phyloP scores from a whole-genome alignment of 495 filamentous ascomycete genomes.

The Penicillium simplicissimum region DNA sequence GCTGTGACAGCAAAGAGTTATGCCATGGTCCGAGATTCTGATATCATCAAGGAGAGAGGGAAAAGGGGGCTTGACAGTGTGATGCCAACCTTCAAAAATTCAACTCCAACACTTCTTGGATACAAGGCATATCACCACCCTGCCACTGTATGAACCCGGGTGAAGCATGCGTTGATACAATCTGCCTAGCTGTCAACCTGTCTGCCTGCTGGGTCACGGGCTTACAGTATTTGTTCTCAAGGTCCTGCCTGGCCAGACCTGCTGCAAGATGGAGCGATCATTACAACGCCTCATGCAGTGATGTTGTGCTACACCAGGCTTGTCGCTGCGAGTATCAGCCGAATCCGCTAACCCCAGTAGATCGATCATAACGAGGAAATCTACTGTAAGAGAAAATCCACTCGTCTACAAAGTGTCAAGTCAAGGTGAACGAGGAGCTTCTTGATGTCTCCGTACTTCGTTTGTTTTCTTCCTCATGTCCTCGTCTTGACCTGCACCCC shows the following conservation, averaged over 20 bases:
- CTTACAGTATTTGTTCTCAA: too few species aligned
- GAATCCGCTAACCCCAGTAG: background rate
- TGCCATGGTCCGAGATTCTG: conserved; percentile 14
- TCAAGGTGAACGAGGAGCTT: too few species aligned
- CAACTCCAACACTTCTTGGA: background rate
- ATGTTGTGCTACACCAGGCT: background rate
- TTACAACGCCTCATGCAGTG: background rate
- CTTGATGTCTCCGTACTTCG: too few species aligned
- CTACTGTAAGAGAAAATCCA: background rate
- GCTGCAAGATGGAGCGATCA: background rate
- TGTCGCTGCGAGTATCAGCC: background rate
- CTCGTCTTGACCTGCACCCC: background rate
- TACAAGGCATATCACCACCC: background rate
- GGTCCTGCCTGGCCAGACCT: background rate
- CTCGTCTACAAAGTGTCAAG: too few species aligned
- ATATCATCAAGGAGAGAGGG: conserved; percentile 18
- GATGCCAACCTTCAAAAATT: background rate
- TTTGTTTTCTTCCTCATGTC: too few species aligned
- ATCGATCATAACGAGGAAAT: background rate
- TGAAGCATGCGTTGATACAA: background rate
- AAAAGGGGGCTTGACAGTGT: conserved; percentile 8
- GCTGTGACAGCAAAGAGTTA: conserved; percentile 15
- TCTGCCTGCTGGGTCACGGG: too few species aligned
- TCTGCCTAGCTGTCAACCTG: background rate
- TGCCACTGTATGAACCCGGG: background rate